These are phyloP conservation scores for Termitomyces sp. DNA, from an alignment of 768 basidiomycete species.

Conservation along the genomic window DNA sequence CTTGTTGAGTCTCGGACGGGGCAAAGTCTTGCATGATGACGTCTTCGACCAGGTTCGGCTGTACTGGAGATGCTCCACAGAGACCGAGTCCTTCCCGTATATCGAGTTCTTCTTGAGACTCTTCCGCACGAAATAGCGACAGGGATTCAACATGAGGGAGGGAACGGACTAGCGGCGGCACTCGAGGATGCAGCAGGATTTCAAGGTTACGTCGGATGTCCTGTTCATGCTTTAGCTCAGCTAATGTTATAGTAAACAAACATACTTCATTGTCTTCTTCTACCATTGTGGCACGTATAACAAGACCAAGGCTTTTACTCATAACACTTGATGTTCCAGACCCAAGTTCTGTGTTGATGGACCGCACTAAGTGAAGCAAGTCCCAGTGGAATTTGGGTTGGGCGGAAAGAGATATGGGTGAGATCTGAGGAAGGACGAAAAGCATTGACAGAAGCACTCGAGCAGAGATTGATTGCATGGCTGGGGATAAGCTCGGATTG, in stretches of 20 bases:
- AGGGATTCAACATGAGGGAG: slow-evolving; percentile 58
- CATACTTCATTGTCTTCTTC: slow-evolving; percentile 13
- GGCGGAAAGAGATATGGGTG: slow-evolving; percentile 47
- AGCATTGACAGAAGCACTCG: slow-evolving; percentile 54
- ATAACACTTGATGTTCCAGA: slow-evolving; percentile 52
- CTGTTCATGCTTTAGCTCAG: not conserved
- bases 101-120: slow-evolving; percentile 55
- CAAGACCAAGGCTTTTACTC: slow-evolving; percentile 55
- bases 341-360: slow-evolving; percentile 40
- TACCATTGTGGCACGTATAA: slow-evolving; percentile 26
- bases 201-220: slow-evolving; percentile 39
- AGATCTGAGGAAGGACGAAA: slow-evolving; percentile 50
- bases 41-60: slow-evolving; percentile 15
- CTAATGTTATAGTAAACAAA: not conserved
- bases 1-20: not conserved
- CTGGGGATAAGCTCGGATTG: slow-evolving; percentile 43
- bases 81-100: slow-evolving; percentile 37
- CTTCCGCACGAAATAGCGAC: slow-evolving; percentile 57
- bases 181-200: slow-evolving; percentile 69
- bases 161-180: slow-evolving; percentile 68
- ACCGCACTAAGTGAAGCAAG: slow-evolving; percentile 41
- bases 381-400: slow-evolving; percentile 42
- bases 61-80: slow-evolving; percentile 10
- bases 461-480: slow-evolving; percentile 52
- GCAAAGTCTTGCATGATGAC: slow-evolving; percentile 19